Evolutionary conservation across 2,329 filamentous ascomycete species (phyloP).

Genomic region (Colletotrichum nymphaeae): DNA sequence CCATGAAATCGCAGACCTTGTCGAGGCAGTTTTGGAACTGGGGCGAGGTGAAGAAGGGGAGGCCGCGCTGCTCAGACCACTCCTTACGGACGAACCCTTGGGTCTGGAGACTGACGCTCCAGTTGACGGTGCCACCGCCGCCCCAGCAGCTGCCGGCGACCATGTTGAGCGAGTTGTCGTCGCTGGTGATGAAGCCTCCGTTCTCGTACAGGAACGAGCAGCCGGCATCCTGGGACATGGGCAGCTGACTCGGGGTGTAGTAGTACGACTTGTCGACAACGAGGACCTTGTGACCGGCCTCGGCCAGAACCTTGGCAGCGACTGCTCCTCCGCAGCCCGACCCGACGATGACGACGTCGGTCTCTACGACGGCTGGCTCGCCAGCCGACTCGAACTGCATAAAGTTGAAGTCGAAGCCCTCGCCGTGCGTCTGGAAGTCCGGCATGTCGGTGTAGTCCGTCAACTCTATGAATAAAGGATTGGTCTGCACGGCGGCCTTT

Average conservation of each 20-base stretch:
- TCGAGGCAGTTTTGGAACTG: slow-evolving; percentile 85
- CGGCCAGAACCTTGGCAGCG: slow-evolving; percentile 81
- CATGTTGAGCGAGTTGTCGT: slow-evolving; percentile 70
- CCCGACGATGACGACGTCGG: slow-evolving; percentile 87
- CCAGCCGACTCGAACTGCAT: slow-evolving; percentile 62
- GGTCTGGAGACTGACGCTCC: slow-evolving; percentile 75
- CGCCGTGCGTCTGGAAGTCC: slow-evolving; percentile 59
- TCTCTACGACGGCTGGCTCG: slow-evolving; percentile 70
- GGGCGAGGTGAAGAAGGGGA: slow-evolving; percentile 78
- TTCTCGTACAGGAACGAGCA: slow-evolving; percentile 76
- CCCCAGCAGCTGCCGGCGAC: slow-evolving; percentile 82
- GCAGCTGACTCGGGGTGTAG: slow-evolving; percentile 77
- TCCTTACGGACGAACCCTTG: slow-evolving; percentile 83
- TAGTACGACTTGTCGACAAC: slow-evolving; percentile 88
- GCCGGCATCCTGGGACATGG: slow-evolving; percentile 75
- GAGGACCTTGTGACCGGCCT: slow-evolving; percentile 79
- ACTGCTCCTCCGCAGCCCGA: slow-evolving; percentile 90
- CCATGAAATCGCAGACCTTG: slow-evolving; percentile 82
- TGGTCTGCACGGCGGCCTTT: slow-evolving; percentile 66
- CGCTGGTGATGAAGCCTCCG: slow-evolving; percentile 65
- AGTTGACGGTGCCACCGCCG: slow-evolving; percentile 90
- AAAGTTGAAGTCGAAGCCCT: slow-evolving; percentile 69
- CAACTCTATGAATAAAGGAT: slow-evolving; percentile 64
- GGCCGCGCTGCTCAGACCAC: slow-evolving; percentile 75
- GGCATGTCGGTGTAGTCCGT: slow-evolving; percentile 69